These are phyloP conservation scores for Schizopora paradoxa DNA, from an alignment of 1,284 basidiomycete species.

Conservation along the genomic window DNA sequence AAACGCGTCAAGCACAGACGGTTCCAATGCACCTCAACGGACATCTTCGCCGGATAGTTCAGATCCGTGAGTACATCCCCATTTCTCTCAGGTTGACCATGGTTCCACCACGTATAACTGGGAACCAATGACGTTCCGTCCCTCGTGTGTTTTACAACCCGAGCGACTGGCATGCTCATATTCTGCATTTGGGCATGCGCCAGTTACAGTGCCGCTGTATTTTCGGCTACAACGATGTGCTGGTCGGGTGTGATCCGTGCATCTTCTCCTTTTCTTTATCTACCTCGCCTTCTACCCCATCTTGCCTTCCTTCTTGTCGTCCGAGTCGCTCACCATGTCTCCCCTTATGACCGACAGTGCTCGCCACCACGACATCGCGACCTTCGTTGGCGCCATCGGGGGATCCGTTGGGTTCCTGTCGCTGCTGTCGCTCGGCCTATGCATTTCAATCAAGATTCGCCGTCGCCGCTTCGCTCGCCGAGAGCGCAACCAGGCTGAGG, in stretches of 20 bases:
- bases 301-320: conserved; percentile 14
- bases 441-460: conserved; percentile 46
- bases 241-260: conserved; percentile 13
- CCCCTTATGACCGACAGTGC: conserved; percentile 1
- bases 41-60: background rate
- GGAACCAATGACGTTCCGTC: too few relatives aligned
- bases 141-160: too few relatives aligned
- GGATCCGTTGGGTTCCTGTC: conserved; percentile 46
- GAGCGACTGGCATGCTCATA: too few relatives aligned
- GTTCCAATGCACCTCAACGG: conserved; percentile 18
- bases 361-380: conserved; percentile 36
- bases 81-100: too few relatives aligned
- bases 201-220: too few relatives aligned
- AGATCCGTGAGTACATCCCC: too few relatives aligned
- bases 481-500: conserved; percentile 34
- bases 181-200: too few relatives aligned
- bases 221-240: too few relatives aligned
- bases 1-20: conserved; percentile 15
- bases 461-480: conserved; percentile 37
- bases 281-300: conserved; percentile 13
- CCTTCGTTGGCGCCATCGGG: conserved; percentile 49
- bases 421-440: conserved; percentile 40
- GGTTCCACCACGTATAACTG: too few relatives aligned
- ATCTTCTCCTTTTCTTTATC: conserved; percentile 1
- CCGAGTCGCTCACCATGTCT: conserved; percentile 11